A percentile compares a stretch with the other conserved stretches of the same genome.
phyloP scores from a whole-genome alignment of 1,284 basidiomycete species.

The Schizophyllum commune region DNA sequence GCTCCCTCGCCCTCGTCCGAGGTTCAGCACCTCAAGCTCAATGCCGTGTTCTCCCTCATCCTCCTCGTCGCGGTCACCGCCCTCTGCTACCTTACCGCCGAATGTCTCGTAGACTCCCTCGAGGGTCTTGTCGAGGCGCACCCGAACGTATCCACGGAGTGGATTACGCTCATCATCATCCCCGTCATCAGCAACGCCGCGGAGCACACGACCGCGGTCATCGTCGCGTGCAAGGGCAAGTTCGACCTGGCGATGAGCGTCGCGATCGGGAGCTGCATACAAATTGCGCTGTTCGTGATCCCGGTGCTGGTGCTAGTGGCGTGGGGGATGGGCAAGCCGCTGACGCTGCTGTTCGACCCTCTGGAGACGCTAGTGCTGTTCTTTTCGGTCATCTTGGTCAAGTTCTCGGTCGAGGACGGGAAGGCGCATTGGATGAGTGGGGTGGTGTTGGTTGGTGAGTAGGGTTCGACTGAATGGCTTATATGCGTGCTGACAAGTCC shows the following conservation, averaged over 20 bases:
- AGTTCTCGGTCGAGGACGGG: conserved; percentile 57
- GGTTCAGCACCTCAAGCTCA: conserved; percentile 38
- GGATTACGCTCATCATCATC: conserved; percentile 60
- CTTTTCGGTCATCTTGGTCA: conserved; percentile 52
- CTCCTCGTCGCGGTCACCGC: conserved; percentile 32
- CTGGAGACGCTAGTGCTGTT: conserved; percentile 30
- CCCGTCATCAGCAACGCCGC: conserved; percentile 62
- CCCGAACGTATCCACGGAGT: conserved; percentile 40
- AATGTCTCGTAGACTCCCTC: conserved; percentile 44
- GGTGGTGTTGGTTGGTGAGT: conserved; percentile 41
- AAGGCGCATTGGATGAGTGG: conserved; percentile 58
- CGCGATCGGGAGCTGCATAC: conserved; percentile 60
- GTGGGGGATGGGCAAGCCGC: conserved; percentile 41
- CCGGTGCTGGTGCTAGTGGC: conserved; percentile 46
- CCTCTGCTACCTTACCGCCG: conserved; percentile 50
- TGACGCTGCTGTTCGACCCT: conserved; percentile 37
- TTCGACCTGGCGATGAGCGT: conserved; percentile 50
- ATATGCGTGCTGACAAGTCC: conserved; percentile 1
- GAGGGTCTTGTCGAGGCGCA: conserved; percentile 29
- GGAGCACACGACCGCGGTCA: conserved; percentile 60
- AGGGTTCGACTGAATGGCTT: background rate
- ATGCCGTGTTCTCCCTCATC: conserved; percentile 30
- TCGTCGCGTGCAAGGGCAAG: conserved; percentile 53
- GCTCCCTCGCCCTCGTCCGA: conserved; percentile 6
- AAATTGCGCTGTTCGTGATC: conserved; percentile 61